Base-by-base conservation (phyloP, 108 stramenopile species). In the Cylindrotheca closterium region DNA sequence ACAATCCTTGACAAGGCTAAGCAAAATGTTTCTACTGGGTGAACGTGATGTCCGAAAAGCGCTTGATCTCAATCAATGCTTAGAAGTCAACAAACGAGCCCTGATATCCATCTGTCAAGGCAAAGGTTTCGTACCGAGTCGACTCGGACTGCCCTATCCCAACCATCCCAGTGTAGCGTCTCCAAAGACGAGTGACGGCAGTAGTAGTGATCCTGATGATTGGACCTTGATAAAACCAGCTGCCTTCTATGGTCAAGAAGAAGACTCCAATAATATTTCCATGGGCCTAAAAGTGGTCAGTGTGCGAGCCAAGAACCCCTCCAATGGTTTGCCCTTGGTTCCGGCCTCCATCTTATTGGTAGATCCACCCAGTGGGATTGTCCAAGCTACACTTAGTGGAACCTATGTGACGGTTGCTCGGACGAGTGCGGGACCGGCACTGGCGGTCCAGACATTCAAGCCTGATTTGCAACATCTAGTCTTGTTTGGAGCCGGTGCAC, bases 171-270 rank as follows among this genome's bases (percentile, higher is more conserved):
- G 24, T 23, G 26, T 45, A 48, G 23, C 51, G 8, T 23, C 19
- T 12, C 32, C 19, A 55, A 25, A 24, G 30, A 24, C 33, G 65
- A 58, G 15, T 3, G 46, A 26, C 4, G 15, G 15, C 37, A 15
- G 15, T 10, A 42, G 15, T 7, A 42, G 15, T 7, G 37, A 42
- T 42, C 55, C 81, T 15, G 54, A 68, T 18, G 91, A 92, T 74
- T 88, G 83, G 87, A 81, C 87, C 17, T 71, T 92, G 0, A 86
- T 92, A 73, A 92, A 92, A 75, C 91, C 91, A 45, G 91, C 91
- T 30, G 80, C 83, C 8, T 81, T 74, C 58, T 83, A 82, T 51
- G 37, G 12, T 24, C 18, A n/a, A 25, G 31, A 34, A 51, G 56
- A 67, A 8, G 30, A 47, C n/a, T 59, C 68, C 31, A 48, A 60